Percentiles rank a stretch among this genome's conserved stretches.
Conservation (phyloP, 83 land plant genomes). For the Larix sibirica region DNA sequence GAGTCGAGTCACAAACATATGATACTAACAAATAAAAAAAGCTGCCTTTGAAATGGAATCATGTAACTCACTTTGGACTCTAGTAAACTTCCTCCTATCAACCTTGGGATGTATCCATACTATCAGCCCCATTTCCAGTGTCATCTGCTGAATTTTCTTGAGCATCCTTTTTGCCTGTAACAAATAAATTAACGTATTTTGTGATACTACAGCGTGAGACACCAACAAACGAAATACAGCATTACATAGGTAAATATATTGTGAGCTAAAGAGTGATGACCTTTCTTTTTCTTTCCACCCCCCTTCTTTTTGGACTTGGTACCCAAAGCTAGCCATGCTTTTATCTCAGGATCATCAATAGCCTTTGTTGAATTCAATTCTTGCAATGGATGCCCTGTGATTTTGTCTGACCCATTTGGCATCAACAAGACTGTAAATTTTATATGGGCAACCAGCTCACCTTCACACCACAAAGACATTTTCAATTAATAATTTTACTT, state of each 20-base stretch:
- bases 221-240: not conserved
- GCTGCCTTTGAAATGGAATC: too few species aligned
- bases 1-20: too few species aligned
- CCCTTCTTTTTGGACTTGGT: constrained; percentile 97
- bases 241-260: not conserved
- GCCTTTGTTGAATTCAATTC: constrained; percentile 71
- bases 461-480: constrained; percentile 37
- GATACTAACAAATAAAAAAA: too few species aligned
- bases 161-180: constrained; percentile 62
- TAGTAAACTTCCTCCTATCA: too few species aligned
- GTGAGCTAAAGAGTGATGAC: constrained; percentile 22
- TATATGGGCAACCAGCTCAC: constrained; percentile 88
- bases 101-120: constrained; percentile 41
- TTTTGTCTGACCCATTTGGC: constrained; percentile 95
- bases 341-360: constrained; percentile 89
- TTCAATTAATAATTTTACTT: not conserved
- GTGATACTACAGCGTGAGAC: not conserved
- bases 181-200: not conserved
- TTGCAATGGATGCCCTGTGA: constrained; percentile 86
- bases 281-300: constrained; percentile 98
- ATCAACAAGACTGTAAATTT: constrained; percentile 93
- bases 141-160: constrained; percentile 25
- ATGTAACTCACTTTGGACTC: too few species aligned
- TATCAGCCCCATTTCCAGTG: constrained; percentile 37
- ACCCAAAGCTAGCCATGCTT: constrained; percentile 89